Evolutionary conservation across 768 basidiomycete genomes (phyloP), one percentile per base, ranked within the genome.

Genomic region (Tricholoma flavovirens): DNA sequence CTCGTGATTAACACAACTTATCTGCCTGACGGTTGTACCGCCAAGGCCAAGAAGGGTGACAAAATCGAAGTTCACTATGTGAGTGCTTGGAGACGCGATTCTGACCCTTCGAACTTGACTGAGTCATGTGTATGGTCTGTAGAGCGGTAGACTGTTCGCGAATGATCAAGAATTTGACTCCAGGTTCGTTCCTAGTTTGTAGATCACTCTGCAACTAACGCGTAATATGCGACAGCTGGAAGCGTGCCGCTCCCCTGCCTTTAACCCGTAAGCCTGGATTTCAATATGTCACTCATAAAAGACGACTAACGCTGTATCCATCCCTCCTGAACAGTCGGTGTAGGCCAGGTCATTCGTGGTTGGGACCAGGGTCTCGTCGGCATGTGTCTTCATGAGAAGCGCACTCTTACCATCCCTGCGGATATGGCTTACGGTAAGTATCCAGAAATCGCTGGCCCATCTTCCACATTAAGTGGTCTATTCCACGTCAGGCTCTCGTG

Each of bases 101-200:
- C 35, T 24, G n/a, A 30, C 24, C 11, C 21, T 19, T 3, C 17
- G 15, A 22, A 43, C 46, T 52, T 35, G 49, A 46, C 56, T 49
- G 7, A 30, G 2, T 29, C 15, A 53, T 19, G 17, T 22, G 36
- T 17, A 5, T 19, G 2, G 52, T 9, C 69, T 49, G 10, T 32
- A 95, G 83, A 92, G 90, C 4, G 95, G 94, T 3, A 95, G 80
- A 8, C 71, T 98, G 51, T 84, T 84, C 62, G 71, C 79, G 9
- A 83, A 77, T 51, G 93, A 93, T 7, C 79, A 80, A 56, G 88
- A 94, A 68, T 98, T 98, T 63, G 94, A 98, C 71, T 94, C 92
- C 8, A 93, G 91, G 82, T 87, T 64, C 6, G 78, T 63, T 49
- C 26, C 36, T 26, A 24, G 32, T n/a, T 19, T 33, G 5, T 50